phyloP scores from a whole-genome alignment of 257 asterid genomes.

The Ilex asprella region DNA sequence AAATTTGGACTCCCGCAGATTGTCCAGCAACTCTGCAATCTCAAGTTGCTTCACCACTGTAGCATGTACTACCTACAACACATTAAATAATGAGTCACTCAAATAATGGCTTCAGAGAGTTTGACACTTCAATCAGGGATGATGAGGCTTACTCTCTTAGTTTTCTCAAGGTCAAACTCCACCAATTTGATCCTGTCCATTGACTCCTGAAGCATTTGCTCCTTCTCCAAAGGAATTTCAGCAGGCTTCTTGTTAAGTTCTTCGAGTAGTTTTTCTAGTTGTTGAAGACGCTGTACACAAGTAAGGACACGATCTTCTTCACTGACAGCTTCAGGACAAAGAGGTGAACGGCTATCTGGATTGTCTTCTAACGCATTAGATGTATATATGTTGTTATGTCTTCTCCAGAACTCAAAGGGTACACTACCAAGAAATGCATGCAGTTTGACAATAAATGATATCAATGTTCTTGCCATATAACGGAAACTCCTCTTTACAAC shows the following conservation, averaged over 20 bases:
- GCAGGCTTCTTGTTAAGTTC: slow-evolving; percentile 67
- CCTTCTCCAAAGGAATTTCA: slow-evolving; percentile 81
- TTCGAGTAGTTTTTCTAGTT: slow-evolving; percentile 69
- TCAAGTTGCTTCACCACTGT: slow-evolving; percentile 76
- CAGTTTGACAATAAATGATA: background rate
- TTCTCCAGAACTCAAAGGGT: background rate
- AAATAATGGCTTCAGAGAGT: slow-evolving; percentile 6
- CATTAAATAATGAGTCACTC: slow-evolving; percentile 2
- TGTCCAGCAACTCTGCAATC: slow-evolving; percentile 67
- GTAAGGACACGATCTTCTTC: slow-evolving; percentile 43
- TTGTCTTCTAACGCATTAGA: slow-evolving; percentile 7
- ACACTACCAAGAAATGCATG: background rate
- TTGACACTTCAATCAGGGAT: slow-evolving; percentile 6
- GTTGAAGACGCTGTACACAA: slow-evolving; percentile 69
- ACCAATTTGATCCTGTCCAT: slow-evolving; percentile 77
- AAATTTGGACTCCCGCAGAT: slow-evolving; percentile 41
- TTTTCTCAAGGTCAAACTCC: slow-evolving; percentile 76
- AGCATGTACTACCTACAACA: slow-evolving; percentile 55
- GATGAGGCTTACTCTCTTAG: slow-evolving; percentile 59
- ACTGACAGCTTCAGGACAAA: slow-evolving; percentile 20
- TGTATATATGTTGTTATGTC: background rate
- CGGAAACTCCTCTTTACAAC: background rate
- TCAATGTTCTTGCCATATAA: background rate
- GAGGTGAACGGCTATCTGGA: slow-evolving; percentile 21
- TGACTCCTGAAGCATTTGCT: slow-evolving; percentile 74